Percentiles rank a stretch among this genome's conserved stretches.
Evolutionary conservation across 805 yeast species (phyloP).

Genomic region (Brettanomyces bruxellensis): DNA sequence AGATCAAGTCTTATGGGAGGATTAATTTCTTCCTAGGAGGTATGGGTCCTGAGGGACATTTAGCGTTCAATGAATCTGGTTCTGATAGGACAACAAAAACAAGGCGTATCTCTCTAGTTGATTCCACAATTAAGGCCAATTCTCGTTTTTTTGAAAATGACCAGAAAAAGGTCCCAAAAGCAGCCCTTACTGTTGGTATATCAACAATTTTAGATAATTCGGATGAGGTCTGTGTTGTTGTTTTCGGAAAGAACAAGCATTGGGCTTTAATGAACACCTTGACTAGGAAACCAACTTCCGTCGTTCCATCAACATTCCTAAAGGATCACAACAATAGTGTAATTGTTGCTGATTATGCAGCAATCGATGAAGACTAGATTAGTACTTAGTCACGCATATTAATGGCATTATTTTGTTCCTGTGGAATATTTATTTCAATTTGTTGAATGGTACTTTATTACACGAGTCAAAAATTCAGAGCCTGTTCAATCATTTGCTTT

Average conservation of each 20-base stretch:
- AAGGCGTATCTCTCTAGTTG: conserved; percentile 37
- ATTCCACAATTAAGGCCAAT: conserved; percentile 44
- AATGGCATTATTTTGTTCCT: too few species aligned
- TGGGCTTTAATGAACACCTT: conserved; percentile 40
- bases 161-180: conserved; percentile 37
- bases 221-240: conserved; percentile 41
- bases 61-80: conserved; percentile 54
- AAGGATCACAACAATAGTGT: conserved; percentile 36
- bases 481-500: too few species aligned
- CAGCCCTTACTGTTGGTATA: conserved; percentile 47
- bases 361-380: conserved; percentile 18
- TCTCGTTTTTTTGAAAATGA: conserved; percentile 43
- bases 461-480: too few species aligned
- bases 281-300: conserved; percentile 29
- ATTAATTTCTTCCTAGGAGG: conserved; percentile 51
- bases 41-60: conserved; percentile 52
- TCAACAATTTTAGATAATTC: conserved; percentile 49
- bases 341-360: conserved; percentile 40
- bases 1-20: conserved; percentile 38
- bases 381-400: not conserved
- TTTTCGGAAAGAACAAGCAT: conserved; percentile 38
- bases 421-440: too few species aligned
- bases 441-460: too few species aligned
- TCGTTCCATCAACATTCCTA: conserved; percentile 42
- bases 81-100: conserved; percentile 37